Base-by-base conservation (phyloP, 495 filamentous ascomycete species). In the Hypomontagnella monticulosa region DNA sequence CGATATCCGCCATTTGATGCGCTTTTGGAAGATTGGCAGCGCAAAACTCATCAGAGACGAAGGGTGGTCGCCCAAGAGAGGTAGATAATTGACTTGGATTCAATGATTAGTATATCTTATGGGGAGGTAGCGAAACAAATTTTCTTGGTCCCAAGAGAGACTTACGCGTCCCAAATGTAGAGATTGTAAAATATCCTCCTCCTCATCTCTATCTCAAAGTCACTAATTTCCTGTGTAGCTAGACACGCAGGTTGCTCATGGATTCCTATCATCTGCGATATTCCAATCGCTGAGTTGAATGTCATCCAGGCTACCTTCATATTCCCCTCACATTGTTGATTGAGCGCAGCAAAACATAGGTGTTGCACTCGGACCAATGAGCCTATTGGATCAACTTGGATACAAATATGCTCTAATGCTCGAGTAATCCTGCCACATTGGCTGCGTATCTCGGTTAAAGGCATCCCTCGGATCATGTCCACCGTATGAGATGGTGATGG, bases 121-220 rank as follows among this genome's bases (percentile, higher is more conserved):
- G 40, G 6, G 62, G 54, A 33, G 33, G 50, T 34, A 15, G 23
- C n/a, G n/a, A n/a, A n/a, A n/a, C n/a, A n/a, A n/a, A n/a, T n/a
- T n/a, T n/a, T n/a, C n/a, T n/a, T n/a, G n/a, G n/a, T n/a, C n/a
- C 8, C 9, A 4, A 5, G 12, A 7, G 16, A 27, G 30, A 33
- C 46, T 50, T 33, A 50, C 46, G 67, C 71, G 23, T 74, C 72
- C 59, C 56, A 67, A 8, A 74, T 51, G 42, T 73, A 74, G 14
- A 76, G 70, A 40, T 57, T 74, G 57, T 72, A 76, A 15, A 71
- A 65, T 15, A 53, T 65, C 34, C 70, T 53, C 3, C 63, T 57
- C 16, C 57, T 16, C 59, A 73, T 70, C 42, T 73, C 72, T 10
- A 54, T 65, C 16, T 73, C 70, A 0, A 74, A 14, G 10, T 61